These are phyloP conservation scores for Brassica incana DNA, from an alignment of 345 rosid genomes.

Conservation along the genomic window DNA sequence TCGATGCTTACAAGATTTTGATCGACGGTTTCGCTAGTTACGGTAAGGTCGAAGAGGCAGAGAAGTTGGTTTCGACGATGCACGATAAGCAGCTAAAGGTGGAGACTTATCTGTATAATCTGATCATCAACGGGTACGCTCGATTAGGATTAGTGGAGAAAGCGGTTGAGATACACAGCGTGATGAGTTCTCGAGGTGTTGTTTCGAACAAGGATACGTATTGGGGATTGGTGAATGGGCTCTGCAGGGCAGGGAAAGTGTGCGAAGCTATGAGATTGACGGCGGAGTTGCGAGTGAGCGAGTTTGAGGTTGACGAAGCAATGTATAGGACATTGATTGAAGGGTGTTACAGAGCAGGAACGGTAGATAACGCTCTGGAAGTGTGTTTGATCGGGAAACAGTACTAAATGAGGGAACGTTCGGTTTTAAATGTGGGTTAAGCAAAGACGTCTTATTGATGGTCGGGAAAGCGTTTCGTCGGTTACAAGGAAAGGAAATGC, in stretches of 20 bases:
- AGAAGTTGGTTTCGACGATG: constrained; percentile 47
- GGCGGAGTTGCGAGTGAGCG: constrained; percentile 43
- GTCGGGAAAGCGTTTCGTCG: no score
- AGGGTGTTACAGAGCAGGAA: constrained; percentile 43
- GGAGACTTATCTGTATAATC: constrained; percentile 48
- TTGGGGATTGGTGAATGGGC: constrained; percentile 45
- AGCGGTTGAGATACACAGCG: constrained; percentile 37
- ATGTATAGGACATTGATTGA: constrained; percentile 38
- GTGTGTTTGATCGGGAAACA: no score
- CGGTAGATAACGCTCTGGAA: constrained; percentile 42
- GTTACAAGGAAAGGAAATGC: no score
- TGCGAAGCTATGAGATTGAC: constrained; percentile 40
- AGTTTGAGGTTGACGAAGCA: constrained; percentile 44
- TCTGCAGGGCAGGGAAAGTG: constrained; percentile 44
- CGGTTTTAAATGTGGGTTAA: no score
- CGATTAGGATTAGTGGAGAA: no score
- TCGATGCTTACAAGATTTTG: constrained; percentile 42
- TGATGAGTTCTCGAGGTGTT: constrained; percentile 47
- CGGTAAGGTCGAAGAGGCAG: constrained; percentile 52
- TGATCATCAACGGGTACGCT: constrained; percentile 46
- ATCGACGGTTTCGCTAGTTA: constrained; percentile 51
- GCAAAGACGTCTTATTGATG: no score
- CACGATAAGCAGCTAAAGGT: constrained; percentile 45
- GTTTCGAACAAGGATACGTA: constrained; percentile 46
- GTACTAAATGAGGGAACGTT: no score